Evolutionary conservation across 257 asterid genomes (phyloP), one percentile per base, ranked within the genome.

Genomic region (Oldenlandia corymbosa): DNA sequence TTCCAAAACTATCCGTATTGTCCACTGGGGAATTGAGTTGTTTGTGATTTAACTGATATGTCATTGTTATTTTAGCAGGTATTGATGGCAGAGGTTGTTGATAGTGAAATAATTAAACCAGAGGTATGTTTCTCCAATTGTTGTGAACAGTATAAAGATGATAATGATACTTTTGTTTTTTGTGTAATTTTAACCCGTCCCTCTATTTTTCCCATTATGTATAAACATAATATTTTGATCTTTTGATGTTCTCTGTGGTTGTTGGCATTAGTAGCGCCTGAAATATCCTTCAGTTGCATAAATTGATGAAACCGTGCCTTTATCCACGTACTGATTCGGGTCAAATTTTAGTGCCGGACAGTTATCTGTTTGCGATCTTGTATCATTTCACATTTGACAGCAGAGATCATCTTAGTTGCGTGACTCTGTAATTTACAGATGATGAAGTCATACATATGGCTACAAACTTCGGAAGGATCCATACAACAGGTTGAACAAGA

Each of bases 381-480:
- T 43, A 37, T 21, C 43, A 39, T 45, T 28, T 21, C 31, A 42
- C 42, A 23, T 51, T 9, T 55, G 34, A 51, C 16, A 21, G 7
- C 3, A 20, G 26, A 41, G 74, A 55, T 66, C 43, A 60, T 64
- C 39, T 66, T 65, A 60, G 24, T 66, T 66, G 11, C 26, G 71
- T 30, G 54, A 56, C 23, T 71, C 43, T 62, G 69, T 55, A 51
- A 9, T 37, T 52, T 57, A 66, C 72, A 86, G 95, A 79, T 84
- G 88, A 78, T 88, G 85, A 88, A 88, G 86, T 88, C 92, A 60
- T 82, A 82, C 37, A 76, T 88, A 62, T 91, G 98, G 98, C 88
- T 91, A 79, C 88, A 87, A 79, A 86, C 92, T 24, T 71, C 88
- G 51, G 96, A 88, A 75, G 91, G 83, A 68, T 81, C 96, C 58